Evolutionary conservation across 2,329 filamentous ascomycete genomes (phyloP), one percentile per base, ranked within the genome.

Genomic region (Ploettnerulaceae sp.): DNA sequence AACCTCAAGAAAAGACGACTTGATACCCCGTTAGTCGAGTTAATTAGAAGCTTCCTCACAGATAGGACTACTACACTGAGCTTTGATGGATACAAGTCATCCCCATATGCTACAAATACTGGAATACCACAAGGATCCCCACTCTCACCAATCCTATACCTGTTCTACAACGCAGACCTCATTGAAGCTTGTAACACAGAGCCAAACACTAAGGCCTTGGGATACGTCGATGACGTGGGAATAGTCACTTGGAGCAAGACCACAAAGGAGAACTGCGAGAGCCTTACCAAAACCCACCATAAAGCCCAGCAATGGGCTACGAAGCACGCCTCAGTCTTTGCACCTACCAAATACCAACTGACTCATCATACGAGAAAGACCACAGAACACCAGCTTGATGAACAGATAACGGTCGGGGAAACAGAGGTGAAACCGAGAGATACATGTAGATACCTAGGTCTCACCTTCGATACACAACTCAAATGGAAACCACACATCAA

Each of bases 151-250:
- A 63, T 65, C 21, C 55, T 65, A 20, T 65, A 58, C 52, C 51
- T 66, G 29, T 63, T 63, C 57, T 65, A 64, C 45, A 65, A 63
- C 22, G 55, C 53, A 3, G 47, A 63, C 41, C 56, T 65, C 1
- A 47, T 65, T 44, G 56, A 63, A 21, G 38, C 35, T 40, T 57
- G 44, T 35, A 53, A 52, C 25, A 5, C 5, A 26, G 31, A 48
- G 45, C 43, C 47, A 40, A 48, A 32, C 28, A 57, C 36, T 26
- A 25, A 14, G 42, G 48, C 45, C 5, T 49, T 37, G 46, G 57
- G 57, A 17, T 61, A 55, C 42, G 59, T 63, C 24, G 51, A 63
- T 51, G 51, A 64, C 29, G 46, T 55, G 14, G 43, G 15, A 26
- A 55, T 63, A 35, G 45, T 63, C 11, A 36, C 42, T 8, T 56